These are phyloP conservation scores for Alternaria brassicicola DNA, from an alignment of 2,329 filamentous ascomycete genomes.

Conservation along the genomic window DNA sequence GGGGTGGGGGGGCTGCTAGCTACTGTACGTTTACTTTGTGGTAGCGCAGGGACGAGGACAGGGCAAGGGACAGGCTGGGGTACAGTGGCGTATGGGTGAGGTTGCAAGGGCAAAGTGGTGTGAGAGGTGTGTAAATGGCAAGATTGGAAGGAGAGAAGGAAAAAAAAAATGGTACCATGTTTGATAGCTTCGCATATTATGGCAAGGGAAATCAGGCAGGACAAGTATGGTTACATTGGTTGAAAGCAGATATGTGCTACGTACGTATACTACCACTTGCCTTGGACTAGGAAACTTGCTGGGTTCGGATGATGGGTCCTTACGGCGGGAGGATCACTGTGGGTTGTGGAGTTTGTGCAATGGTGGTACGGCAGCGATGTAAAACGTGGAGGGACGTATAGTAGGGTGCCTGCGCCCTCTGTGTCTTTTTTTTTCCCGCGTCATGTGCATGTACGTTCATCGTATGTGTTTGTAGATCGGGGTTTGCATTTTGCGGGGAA, in stretches of 20 bases:
- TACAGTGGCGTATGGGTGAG: not conserved
- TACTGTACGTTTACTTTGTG: not conserved
- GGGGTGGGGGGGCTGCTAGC: not conserved
- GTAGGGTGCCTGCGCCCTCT: not conserved
- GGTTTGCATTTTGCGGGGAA: conserved; percentile 17
- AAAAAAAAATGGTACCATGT: not conserved
- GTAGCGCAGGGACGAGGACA: not conserved
- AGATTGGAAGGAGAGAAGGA: no score
- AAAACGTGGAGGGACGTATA: conserved; percentile 2
- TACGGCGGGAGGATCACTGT: not conserved
- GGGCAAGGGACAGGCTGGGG: not conserved
- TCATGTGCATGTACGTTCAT: conserved; percentile 7
- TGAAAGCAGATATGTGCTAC: not conserved
- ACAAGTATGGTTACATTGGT: not conserved
- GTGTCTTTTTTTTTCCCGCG: not conserved
- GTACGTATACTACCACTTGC: not conserved
- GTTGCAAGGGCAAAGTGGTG: not conserved
- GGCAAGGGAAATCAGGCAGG: not conserved
- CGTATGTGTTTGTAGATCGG: not conserved
- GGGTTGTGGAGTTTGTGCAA: not conserved
- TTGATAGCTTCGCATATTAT: conserved; percentile 1
- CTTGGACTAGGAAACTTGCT: not conserved
- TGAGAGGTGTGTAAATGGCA: not conserved
- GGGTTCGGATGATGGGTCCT: conserved; percentile 1
- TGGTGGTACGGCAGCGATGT: not conserved